Evolutionary conservation across 2,329 filamentous ascomycete species (phyloP), one percentile per base, ranked within the genome.

Genomic region (Claviceps lovelessii): DNA sequence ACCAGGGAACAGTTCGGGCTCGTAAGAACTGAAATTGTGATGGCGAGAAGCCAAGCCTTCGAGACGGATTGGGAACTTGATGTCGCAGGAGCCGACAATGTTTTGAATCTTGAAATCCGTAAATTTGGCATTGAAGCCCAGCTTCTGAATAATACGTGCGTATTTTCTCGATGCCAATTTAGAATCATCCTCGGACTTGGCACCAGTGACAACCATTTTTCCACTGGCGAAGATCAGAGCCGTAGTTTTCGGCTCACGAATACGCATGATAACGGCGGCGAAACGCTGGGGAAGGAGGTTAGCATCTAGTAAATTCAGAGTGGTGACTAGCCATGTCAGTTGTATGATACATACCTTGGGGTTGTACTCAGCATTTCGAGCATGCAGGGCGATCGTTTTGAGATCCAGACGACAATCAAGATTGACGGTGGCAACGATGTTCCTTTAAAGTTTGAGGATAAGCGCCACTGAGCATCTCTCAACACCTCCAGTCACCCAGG

Each of bases 31-130:
- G 83, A 97, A 98, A 76, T 95, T 95, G 79, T 97, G 91, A 80
- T 98, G 93, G 73, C 90, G 89, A 62, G 86, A 93, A 17, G 93
- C 93, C 68, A 98, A 77, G 73, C 93, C 93, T 71, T 97, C 93
- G 56, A 98, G 79, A 62, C 93, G 89, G 64, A 98, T 96, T 54
- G 93, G 93, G 75, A 98, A 98, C 79, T 96, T 96, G 79, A 98
- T 96, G 69, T 98, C 93, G 72, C 91, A 97, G 57, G 90, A 95
- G 60, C 93, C 93, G 61, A 98, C 93, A 61, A 98, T 97, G 73
- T 98, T 98, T 77, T 96, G 90, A 66, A 98, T 98, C 81, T 97
- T 98, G 77, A 98, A 98, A 72, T 98, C 93, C 62, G 90, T 96
- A 73, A 98, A 97, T 81, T 96, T 96, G 65, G 93, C 91, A 63